Evolutionary conservation across 441 rosid species (phyloP), one percentile per base, ranked within the genome.

Genomic region (Mallotus repandus): DNA sequence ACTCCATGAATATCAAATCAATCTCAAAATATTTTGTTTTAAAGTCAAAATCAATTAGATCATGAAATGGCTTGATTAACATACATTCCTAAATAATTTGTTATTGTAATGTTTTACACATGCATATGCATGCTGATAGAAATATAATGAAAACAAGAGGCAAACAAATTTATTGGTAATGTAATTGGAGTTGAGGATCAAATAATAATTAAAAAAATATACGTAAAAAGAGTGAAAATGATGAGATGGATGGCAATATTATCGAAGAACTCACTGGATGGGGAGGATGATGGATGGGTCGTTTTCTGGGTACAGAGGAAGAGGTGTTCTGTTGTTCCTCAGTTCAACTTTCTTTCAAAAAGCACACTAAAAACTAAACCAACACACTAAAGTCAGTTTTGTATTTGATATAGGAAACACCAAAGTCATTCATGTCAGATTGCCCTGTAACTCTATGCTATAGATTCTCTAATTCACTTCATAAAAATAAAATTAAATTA

Each of bases 191-290:
- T 53, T 53, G 1, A 16, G 57, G 21, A 53, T 18, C n/a, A 53
- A 53, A 16, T 3, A 38, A 38, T 38, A 38, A 38, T n/a, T n/a
- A 38, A 4, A 38, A 4, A 38, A 38, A 38, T 38, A 38, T 4
- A 38, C 41, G 5, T 38, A 10, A 45, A 45, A 45, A 45, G 12
- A 10, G 49, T 35, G 22, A 21, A 32, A 50, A 57, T 63, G 68
- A 70, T 74, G 76, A 77, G 80, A 80, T 81, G 84, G 86, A 85
- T n/a, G 71, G 56, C 83, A 80, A 81, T 84, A 80, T 63, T 68
- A 82, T 84, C 68, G 72, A 83, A 80, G 78, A 76, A 73, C 77
- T 83, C 65, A 38, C 41, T 38, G 41, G 85, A 79, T 68, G 48
- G 52, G n/a, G 15, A 14, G 57, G 52, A 74, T 9, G 43, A 62